Conservation (phyloP, 2,329 filamentous ascomycete genomes). For the Grosmannia clavigera region DNA sequence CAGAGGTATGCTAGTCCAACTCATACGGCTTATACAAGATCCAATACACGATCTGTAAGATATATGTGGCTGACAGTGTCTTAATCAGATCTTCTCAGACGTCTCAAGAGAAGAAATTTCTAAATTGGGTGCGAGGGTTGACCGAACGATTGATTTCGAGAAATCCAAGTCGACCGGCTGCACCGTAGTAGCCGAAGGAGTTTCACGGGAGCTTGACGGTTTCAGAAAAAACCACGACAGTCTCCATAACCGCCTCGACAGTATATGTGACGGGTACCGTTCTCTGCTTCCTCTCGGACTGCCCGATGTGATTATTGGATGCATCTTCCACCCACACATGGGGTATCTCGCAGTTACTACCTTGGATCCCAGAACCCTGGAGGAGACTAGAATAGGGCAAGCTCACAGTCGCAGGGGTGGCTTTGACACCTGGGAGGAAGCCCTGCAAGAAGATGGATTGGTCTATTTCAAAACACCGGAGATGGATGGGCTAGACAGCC, state of each 20-base stretch:
- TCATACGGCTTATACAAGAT: background rate
- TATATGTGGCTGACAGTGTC: background rate
- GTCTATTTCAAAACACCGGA: slow-evolving; percentile 78
- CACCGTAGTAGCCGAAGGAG: slow-evolving; percentile 58
- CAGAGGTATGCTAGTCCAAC: background rate
- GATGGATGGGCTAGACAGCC: slow-evolving; percentile 69
- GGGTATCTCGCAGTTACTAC: slow-evolving; percentile 67
- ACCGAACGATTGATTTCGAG: slow-evolving; percentile 66
- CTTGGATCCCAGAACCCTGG: slow-evolving; percentile 12
- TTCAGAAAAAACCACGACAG: slow-evolving; percentile 69
- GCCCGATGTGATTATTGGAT: slow-evolving; percentile 47
- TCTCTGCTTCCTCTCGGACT: slow-evolving; percentile 48
- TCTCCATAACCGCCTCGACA: slow-evolving; percentile 59
- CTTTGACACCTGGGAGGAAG: slow-evolving; percentile 54
- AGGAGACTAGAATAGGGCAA: background rate
- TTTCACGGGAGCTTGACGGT: slow-evolving; percentile 64
- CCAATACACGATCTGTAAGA: background rate
- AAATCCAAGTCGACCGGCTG: slow-evolving; percentile 58
- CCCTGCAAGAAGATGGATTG: slow-evolving; percentile 58
- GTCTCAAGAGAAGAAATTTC: slow-evolving; percentile 37
- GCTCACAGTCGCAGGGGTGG: background rate
- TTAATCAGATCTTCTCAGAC: slow-evolving; percentile 32
- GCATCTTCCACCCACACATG: slow-evolving; percentile 82
- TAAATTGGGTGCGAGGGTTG: slow-evolving; percentile 29
- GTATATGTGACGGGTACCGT: slow-evolving; percentile 53